Base-by-base conservation (phyloP, 805 yeast genomes). In the Metschnikowia henanensis region DNA sequence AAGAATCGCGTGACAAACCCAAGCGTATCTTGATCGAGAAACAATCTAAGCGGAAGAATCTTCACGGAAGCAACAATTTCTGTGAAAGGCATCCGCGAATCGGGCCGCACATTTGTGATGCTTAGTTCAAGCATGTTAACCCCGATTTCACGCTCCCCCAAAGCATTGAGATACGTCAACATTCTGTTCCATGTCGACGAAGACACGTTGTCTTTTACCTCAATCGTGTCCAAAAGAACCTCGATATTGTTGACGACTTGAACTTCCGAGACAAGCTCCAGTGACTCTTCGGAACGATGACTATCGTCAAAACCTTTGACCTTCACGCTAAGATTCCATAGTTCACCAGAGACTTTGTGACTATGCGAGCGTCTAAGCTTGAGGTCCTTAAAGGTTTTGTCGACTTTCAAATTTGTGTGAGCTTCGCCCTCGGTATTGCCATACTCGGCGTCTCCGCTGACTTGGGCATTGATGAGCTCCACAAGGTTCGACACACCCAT, bases 171-270 rank as follows among this genome's bases (percentile, higher is more conserved):
- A 51, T 82, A 78, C 1, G 91, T 81, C 23, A 83, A 70, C 60
- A 90, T 82, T 65, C 85, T 86, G 54, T 89, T 87, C 97, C 97
- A 92, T 0, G 95, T 84, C 0, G 97, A 92, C 0, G 90, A 79
- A 1, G 89, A 84, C 2, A 91, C 81, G 57, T 87, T 85, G 60
- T 91, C 97, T 41, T 78, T 66, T 3, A 89, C 70, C 39, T 78
- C 81, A 35, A 87, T 65, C 30, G 80, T 78, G 7, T 73, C 73
- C 3, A 85, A 65, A 12, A 66, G 61, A 2, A 88, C 34, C 12
- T 67, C 74, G 10, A 83, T 60, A 5, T 70, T 64, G 55, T 73
- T 82, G 10, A 84, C 60, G 3, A 74, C 35, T 39, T 77, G 82
- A 16, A 73, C 70, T 6, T 62, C 57, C 17, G 57, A 43, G 6